Percentiles rank a stretch among this genome's conserved stretches.
Evolutionary conservation across 257 asterid species (phyloP).

Genomic region (Cynanchum wilfordii): DNA sequence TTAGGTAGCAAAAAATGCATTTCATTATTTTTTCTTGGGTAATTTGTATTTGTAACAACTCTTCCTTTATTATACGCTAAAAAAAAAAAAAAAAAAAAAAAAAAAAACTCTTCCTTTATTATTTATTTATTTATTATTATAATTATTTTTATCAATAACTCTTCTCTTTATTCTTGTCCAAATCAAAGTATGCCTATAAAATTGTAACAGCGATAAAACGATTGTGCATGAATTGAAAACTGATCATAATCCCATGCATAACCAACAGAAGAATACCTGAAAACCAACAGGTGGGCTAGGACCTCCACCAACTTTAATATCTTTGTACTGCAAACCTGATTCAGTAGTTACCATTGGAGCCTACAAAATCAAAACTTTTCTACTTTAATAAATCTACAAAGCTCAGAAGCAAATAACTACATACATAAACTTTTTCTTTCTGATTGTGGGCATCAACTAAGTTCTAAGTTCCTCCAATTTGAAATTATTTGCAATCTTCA

Average conservation of each 20-base stretch:
- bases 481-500: not conserved
- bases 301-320: constrained; percentile 78
- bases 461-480: not conserved
- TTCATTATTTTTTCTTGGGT: not conserved
- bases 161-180: not conserved
- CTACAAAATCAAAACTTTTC: constrained; percentile 30
- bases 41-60: not conserved
- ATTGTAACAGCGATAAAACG: not conserved
- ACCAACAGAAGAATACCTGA: constrained; percentile 50
- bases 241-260: not conserved
- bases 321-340: constrained; percentile 96
- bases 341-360: constrained; percentile 79
- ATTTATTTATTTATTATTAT: no score
- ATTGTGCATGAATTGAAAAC: not conserved
- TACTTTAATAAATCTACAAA: constrained; percentile 8
- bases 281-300: constrained; percentile 96
- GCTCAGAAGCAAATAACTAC: constrained; percentile 4
- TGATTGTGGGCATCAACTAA: not conserved
- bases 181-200: not conserved
- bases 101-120: not conserved
- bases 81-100: no score
- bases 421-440: not conserved
- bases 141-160: not conserved
- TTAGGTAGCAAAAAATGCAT: not conserved
- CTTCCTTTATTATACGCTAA: not conserved